phyloP scores from a whole-genome alignment of 768 basidiomycete species.

The Leccinum truebloodii region DNA sequence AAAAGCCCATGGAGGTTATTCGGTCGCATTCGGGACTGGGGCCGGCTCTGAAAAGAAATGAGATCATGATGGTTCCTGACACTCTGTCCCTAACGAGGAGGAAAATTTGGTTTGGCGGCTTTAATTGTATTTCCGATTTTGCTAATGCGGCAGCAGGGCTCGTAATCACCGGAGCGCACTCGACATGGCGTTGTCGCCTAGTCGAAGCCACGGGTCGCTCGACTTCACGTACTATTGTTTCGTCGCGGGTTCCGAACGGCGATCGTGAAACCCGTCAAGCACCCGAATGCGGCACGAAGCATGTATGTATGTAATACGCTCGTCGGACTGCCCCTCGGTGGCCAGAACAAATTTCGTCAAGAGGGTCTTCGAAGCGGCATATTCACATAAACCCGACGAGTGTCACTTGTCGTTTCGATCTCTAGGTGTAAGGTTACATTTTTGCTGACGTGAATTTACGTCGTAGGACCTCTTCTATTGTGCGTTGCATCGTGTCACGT shows the following conservation, averaged over 20 bases:
- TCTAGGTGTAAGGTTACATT: not conserved
- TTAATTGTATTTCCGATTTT: not conserved
- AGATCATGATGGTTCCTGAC: conserved; percentile 1
- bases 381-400: not conserved
- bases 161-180: not conserved
- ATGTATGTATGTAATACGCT: not conserved
- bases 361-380: not conserved
- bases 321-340: not conserved
- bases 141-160: not conserved
- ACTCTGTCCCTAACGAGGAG: not conserved
- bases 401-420: not conserved
- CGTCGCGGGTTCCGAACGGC: not conserved
- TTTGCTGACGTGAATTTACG: not conserved
- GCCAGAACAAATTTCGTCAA: not conserved
- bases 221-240: not conserved
- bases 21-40: not conserved
- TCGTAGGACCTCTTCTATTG: not conserved
- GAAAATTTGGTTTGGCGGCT: not conserved
- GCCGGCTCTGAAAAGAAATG: not conserved
- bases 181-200: not conserved
- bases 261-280: not conserved
- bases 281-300: not conserved
- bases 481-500: not conserved
- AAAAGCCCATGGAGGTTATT: not conserved
- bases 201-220: not conserved